Conservation (phyloP, 345 rosid species). For the Clausena lansium region DNA sequence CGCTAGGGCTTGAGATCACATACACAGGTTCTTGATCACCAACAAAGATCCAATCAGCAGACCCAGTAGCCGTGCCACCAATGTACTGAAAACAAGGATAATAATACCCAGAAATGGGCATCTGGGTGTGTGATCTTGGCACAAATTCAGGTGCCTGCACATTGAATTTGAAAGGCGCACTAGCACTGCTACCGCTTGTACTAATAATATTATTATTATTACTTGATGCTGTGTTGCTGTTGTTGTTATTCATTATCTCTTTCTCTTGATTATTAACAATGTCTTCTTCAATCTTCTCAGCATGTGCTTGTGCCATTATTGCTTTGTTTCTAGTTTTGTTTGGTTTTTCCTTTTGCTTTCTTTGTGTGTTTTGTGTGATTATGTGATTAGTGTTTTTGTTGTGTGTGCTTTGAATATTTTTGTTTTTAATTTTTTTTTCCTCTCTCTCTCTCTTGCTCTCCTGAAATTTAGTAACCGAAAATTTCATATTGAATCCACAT, state of each 20-base stretch:
- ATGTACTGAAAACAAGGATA: conserved; percentile 68
- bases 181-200: conserved; percentile 16
- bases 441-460: conserved; percentile 20
- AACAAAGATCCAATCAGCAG: conserved; percentile 84
- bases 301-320: conserved; percentile 60
- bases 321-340: background rate
- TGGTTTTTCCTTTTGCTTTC: background rate
- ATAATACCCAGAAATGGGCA: conserved; percentile 58
- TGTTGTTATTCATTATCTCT: conserved; percentile 28
- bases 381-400: background rate
- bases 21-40: conserved; percentile 70
- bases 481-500: conserved; percentile 50
- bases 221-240: background rate
- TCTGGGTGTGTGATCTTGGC: conserved; percentile 58
- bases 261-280: conserved; percentile 11
- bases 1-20: conserved; percentile 48
- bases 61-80: conserved; percentile 40
- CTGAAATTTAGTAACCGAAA: conserved; percentile 47
- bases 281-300: conserved; percentile 32
- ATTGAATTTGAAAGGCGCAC: conserved; percentile 76
- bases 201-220: background rate
- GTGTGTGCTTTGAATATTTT: background rate
- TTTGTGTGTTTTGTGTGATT: background rate
- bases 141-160: conserved; percentile 91
- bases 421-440: conserved; percentile 16